Percentiles rank a stretch among this genome's conserved stretches.
These are phyloP conservation scores for Penicillium freii DNA, from an alignment of 2,329 filamentous ascomycete genomes.

Conservation along the genomic window DNA sequence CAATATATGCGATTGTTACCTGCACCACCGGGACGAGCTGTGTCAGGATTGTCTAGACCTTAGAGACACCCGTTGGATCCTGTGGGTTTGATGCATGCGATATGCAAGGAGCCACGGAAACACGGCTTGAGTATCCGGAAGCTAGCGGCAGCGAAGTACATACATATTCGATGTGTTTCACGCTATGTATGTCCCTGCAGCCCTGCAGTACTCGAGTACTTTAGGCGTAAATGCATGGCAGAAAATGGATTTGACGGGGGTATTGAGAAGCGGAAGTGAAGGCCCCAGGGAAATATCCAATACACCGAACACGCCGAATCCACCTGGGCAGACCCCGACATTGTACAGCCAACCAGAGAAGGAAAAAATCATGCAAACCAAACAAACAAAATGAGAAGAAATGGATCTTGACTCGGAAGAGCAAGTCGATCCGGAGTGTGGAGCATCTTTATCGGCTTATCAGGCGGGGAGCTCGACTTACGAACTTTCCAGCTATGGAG, in stretches of 20 bases:
- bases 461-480: slow-evolving; percentile 14
- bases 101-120: slow-evolving; percentile 71
- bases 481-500: background rate
- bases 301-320: background rate
- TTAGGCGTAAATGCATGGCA: background rate
- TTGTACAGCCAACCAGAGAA: background rate
- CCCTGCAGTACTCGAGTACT: background rate
- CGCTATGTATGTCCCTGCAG: background rate
- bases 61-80: slow-evolving; percentile 61
- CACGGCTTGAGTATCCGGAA: slow-evolving; percentile 56
- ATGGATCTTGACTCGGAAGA: slow-evolving; percentile 21
- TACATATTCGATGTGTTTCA: slow-evolving; percentile 31
- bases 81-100: slow-evolving; percentile 67
- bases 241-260: background rate
- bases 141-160: slow-evolving; percentile 13
- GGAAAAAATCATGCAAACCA: background rate
- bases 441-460: slow-evolving; percentile 23
- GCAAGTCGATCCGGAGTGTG: slow-evolving; percentile 34
- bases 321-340: background rate
- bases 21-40: slow-evolving; percentile 19
- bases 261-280: background rate
- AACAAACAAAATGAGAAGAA: background rate
- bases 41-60: slow-evolving; percentile 50
- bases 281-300: background rate
- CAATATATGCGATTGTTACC: background rate